A percentile compares a stretch with the other conserved stretches of the same genome.
phyloP scores from a whole-genome alignment of 331 rosid genomes.

The Spiraea crenata region DNA sequence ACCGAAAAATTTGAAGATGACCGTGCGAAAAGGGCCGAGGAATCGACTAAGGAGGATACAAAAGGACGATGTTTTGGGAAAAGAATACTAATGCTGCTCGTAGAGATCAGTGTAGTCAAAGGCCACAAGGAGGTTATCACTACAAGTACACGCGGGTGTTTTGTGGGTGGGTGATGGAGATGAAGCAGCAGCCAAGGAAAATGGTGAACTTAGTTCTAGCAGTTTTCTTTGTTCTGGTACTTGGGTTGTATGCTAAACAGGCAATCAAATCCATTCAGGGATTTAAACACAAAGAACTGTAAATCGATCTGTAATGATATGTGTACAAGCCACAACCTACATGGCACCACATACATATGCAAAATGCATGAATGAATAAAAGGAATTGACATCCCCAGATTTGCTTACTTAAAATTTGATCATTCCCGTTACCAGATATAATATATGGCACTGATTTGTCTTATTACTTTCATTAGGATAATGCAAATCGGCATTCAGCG shows the following conservation, averaged over 20 bases:
- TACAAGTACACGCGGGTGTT: conserved; percentile 30
- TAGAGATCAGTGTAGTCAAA: not conserved
- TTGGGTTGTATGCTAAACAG: conserved; percentile 37
- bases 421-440: too few relatives aligned
- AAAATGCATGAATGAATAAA: not conserved
- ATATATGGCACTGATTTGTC: not conserved
- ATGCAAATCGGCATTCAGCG: not conserved
- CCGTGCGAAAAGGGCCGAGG: not conserved
- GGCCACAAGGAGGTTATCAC: not conserved
- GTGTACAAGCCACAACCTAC: not conserved
- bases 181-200: conserved; percentile 35
- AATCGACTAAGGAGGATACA: not conserved
- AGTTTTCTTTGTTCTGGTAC: conserved; percentile 23
- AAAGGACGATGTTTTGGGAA: not conserved
- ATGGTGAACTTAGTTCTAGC: conserved; percentile 23
- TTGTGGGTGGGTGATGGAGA: too few relatives aligned
- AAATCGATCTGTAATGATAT: not conserved
- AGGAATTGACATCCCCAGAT: not conserved
- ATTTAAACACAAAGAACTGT: conserved; percentile 26
- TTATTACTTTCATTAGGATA: not conserved
- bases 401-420: too few relatives aligned
- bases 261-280: conserved; percentile 22
- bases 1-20: not conserved
- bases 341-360: not conserved
- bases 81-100: not conserved